Evolutionary conservation across 1,139 yeast genomes (phyloP).

Genomic region (Scheffersomyces quercinus): DNA sequence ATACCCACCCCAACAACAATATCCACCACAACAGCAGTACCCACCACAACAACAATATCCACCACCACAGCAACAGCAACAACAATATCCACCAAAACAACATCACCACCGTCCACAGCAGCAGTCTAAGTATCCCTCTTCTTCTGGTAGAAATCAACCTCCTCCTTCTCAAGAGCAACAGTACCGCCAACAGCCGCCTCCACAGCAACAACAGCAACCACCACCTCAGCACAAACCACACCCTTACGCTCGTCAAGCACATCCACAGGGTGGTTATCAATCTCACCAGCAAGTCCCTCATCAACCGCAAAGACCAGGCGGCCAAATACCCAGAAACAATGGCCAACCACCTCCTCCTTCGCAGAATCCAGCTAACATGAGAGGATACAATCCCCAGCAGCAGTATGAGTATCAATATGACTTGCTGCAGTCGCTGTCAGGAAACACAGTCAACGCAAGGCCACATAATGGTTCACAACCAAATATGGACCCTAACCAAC

Average conservation of each 20-base stretch:
- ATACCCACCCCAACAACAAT: constrained; percentile 5
- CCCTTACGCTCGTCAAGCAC: constrained; percentile 9
- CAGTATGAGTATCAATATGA: constrained; percentile 7
- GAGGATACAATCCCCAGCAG: constrained; percentile 10
- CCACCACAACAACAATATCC: constrained; percentile 7
- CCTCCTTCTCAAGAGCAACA: constrained; percentile 15
- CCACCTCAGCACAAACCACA: constrained; percentile 6
- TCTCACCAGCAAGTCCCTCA: constrained; percentile 6
- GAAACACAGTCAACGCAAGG: too few species aligned
- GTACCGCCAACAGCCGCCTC: constrained; percentile 13
- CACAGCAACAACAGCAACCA: constrained; percentile 8
- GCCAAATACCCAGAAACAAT: constrained; percentile 7
- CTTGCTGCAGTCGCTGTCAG: too few species aligned
- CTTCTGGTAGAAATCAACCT: constrained; percentile 5
- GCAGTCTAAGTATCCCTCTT: constrained; percentile 4
- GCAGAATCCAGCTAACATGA: constrained; percentile 7
- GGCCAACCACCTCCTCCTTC: constrained; percentile 7
- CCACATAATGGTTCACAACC: too few species aligned
- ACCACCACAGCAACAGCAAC: constrained; percentile 10
- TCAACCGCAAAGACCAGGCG: constrained; percentile 4
- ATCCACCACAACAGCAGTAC: constrained; percentile 4
- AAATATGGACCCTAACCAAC: too few species aligned
- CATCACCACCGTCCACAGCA: constrained; percentile 7
- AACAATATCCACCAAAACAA: constrained; percentile 4
- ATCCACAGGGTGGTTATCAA: constrained; percentile 6